Evolutionary conservation across 331 rosid species (phyloP).

Genomic region (Quercus lobata): DNA sequence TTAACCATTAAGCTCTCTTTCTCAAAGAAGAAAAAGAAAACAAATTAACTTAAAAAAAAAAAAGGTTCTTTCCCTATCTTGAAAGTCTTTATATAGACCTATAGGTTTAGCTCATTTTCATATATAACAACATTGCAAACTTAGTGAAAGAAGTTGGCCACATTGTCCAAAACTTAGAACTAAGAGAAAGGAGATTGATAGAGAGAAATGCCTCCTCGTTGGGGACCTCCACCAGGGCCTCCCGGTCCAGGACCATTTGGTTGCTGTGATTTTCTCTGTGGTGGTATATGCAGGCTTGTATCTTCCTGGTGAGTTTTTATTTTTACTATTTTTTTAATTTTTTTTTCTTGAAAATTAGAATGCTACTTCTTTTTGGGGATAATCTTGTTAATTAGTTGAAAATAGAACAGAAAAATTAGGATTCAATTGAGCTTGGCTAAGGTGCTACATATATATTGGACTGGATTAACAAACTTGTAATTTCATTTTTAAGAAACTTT

Average conservation of each 20-base stretch:
- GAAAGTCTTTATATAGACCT: background rate
- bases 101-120: background rate
- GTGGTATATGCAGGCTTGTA: conserved; percentile 26
- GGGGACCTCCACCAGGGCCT: conserved; percentile 37
- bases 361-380: background rate
- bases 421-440: too few species aligned
- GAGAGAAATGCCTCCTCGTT: conserved; percentile 44
- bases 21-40: background rate
- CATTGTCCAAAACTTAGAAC: background rate
- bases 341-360: background rate
- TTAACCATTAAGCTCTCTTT: conserved; percentile 1
- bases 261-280: conserved; percentile 34
- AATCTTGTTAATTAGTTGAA: background rate
- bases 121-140: background rate
- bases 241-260: conserved; percentile 20
- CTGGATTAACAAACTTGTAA: too few species aligned
- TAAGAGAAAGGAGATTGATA: background rate
- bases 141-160: background rate
- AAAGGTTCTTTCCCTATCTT: background rate
- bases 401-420: too few species aligned
- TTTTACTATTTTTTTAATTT: background rate
- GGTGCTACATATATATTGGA: too few species aligned
- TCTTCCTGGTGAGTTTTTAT: conserved; percentile 42
- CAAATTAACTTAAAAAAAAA: background rate
- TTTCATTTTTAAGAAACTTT: too few species aligned